Evolutionary conservation across 129 eudicot species (phyloP), one percentile per base, ranked within the genome.

Genomic region (Centaurea solstitialis): DNA sequence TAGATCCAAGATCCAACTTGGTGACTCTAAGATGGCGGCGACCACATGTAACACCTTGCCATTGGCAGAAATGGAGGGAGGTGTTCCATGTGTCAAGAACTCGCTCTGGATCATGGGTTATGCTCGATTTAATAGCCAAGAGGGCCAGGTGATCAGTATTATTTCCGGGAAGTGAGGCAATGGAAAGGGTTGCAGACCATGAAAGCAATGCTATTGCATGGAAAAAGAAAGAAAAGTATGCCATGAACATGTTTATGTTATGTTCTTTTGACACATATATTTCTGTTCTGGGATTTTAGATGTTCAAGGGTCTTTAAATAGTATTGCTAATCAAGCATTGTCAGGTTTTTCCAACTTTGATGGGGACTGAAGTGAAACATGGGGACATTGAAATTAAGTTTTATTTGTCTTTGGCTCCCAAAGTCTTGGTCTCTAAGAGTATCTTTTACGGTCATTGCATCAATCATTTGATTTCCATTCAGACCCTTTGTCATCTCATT

Each of bases 11-110:
- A 76, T 82, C 81, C 30, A 89, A 30, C 35, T 0, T 13, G 13
- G 79, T 76, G 50, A 87, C 87, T 61, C 88, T 79, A 1, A 26
- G 79, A 45, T 85, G 88, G 24, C 73, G 39, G 22, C 72, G 65
- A 67, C 83, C 83, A 83, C 87, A 83, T 33, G 79, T 73, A 68
- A 83, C 83, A 66, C 83, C 87, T 73, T 66, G 2, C 84, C 87
- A 84, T 45, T 79, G 39, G 22, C 87, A 84, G 72, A 65, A 84
- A 73, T 47, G 80, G 71, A 66, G 72, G 66, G 87, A 83, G 70
- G 76, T 22, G 76, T 83, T 83, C 87, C 87, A 83, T 37, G 80
- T 20, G 70, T 35, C 33, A 0, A 83, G 76, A 65, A 66, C 37
- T 33, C 39, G 9, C 39, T 59, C 37, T 43, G 83, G 22, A 18